A percentile compares a stretch with the other conserved stretches of the same genome.
These are phyloP conservation scores for Gaultheria prostrata DNA, from an alignment of 148 eudicot genomes.

Conservation along the genomic window DNA sequence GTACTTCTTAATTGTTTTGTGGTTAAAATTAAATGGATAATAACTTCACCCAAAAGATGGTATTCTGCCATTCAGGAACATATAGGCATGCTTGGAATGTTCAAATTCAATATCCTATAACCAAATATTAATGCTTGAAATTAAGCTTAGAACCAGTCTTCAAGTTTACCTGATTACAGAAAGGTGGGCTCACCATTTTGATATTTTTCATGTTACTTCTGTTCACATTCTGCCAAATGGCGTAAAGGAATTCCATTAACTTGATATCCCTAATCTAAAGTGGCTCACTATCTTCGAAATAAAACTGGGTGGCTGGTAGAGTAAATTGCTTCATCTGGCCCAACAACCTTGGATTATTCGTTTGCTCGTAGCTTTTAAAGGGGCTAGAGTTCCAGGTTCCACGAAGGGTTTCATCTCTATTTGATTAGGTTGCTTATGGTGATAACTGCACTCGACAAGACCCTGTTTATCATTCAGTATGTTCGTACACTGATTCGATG, in stretches of 20 bases:
- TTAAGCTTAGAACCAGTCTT: neutral
- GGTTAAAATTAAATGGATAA: neutral
- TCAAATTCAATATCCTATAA: neutral
- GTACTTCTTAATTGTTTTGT: neutral
- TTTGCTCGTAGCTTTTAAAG: neutral
- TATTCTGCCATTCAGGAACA: neutral
- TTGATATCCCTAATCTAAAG: neutral
- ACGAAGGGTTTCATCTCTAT: neutral
- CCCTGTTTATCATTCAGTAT: no score
- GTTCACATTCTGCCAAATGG: neutral
- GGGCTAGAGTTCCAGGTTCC: neutral
- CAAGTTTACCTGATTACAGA: neutral
- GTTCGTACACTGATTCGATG: slow-evolving; percentile 4
- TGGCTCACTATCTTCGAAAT: neutral
- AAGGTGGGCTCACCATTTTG: neutral
- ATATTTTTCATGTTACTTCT: slow-evolving; percentile 3
- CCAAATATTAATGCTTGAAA: neutral
- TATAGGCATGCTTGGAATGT: neutral
- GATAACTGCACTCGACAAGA: neutral
- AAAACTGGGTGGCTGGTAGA: neutral
- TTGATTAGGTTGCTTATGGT: neutral
- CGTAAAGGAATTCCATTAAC: neutral
- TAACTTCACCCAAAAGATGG: neutral
- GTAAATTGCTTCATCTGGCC: neutral
- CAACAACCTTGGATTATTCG: neutral